A percentile compares a stretch with the other conserved stretches of the same genome.
phyloP scores from a whole-genome alignment of 441 rosid species.

The Mallotus japonicus region DNA sequence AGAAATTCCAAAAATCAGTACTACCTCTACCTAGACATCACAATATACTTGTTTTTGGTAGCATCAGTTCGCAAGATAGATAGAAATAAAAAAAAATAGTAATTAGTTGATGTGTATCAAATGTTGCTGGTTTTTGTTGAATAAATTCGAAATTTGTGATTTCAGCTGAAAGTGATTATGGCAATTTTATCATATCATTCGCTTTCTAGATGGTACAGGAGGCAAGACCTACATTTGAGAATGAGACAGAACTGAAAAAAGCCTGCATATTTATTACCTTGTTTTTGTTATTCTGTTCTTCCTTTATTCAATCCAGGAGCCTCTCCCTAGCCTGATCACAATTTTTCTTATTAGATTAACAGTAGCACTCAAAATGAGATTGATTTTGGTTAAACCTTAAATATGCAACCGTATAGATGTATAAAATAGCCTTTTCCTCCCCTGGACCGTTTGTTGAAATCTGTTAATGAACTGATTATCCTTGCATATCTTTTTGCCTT shows the following conservation, averaged over 20 bases:
- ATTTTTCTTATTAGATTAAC: neutral
- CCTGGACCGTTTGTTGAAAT: too few species aligned
- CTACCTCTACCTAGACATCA: neutral
- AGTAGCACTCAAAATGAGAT: neutral
- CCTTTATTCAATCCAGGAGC: neutral
- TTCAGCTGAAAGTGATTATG: neutral
- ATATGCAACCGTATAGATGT: neutral
- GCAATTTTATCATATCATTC: neutral
- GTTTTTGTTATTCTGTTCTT: neutral
- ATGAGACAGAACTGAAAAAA: neutral
- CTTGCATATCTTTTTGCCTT: conserved; percentile 10
- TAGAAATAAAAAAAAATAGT: neutral
- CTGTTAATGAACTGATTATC: conserved; percentile 20
- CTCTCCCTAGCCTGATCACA: neutral
- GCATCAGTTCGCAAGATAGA: neutral
- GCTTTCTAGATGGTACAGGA: neutral
- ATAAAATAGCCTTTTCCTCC: neutral
- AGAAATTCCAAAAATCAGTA: neutral
- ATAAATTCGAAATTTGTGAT: neutral
- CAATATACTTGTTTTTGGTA: too few species aligned
- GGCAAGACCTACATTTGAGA: neutral
- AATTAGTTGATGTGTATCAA: neutral
- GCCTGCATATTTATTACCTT: neutral
- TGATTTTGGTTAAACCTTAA: conserved; percentile 5
- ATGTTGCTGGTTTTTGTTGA: neutral